These are phyloP conservation scores for Boletus edulis DNA, from an alignment of 768 basidiomycete species.

Conservation along the genomic window DNA sequence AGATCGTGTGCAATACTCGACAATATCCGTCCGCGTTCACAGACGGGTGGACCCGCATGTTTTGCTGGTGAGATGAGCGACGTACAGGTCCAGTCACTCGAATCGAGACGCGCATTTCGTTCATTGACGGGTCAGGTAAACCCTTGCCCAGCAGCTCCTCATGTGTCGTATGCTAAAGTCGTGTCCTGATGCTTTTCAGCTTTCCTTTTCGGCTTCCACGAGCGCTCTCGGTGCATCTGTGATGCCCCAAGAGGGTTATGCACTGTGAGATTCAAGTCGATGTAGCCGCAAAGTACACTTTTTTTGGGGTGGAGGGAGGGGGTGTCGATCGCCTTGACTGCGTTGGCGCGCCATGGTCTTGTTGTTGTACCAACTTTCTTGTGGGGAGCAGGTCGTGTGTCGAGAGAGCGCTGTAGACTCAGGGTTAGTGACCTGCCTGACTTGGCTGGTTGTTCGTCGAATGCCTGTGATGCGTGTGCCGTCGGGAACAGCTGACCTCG, in stretches of 20 bases:
- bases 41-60: conserved; percentile 57
- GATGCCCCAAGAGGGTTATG: conserved; percentile 3
- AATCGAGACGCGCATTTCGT: conserved; percentile 46
- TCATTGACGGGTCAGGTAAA: conserved; percentile 52
- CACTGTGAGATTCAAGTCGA: conserved; percentile 1
- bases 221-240: conserved; percentile 5
- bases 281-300: conserved; percentile 29
- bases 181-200: conserved; percentile 1
- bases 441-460: not conserved
- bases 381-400: not conserved
- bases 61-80: conserved; percentile 5
- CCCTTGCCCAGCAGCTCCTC: conserved; percentile 47
- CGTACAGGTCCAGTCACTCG: not conserved
- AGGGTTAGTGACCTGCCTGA: conserved; percentile 7
- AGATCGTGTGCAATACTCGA: conserved; percentile 49
- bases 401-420: not conserved
- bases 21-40: conserved; percentile 62
- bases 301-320: conserved; percentile 35
- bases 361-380: conserved; percentile 37
- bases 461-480: not conserved
- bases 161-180: conserved; percentile 39
- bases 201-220: not conserved
- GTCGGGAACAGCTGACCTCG: not conserved
- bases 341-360: conserved; percentile 57
- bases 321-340: conserved; percentile 46